Conservation (phyloP, 768 basidiomycete genomes). For the Russula foetens region DNA sequence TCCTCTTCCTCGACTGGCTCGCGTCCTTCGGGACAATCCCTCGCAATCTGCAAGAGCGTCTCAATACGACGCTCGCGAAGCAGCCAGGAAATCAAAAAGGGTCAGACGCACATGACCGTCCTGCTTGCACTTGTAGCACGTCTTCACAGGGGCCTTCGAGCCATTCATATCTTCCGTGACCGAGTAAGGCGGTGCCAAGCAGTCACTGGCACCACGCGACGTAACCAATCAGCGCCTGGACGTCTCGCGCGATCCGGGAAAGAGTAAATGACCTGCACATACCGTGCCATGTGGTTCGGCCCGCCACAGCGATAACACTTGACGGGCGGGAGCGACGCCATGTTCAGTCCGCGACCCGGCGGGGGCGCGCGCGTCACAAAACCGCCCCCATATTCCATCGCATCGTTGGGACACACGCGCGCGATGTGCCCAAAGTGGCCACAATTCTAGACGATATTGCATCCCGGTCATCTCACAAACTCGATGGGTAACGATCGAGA, state of each 20-base stretch:
- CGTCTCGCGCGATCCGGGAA: no score
- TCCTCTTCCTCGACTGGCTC: constrained; percentile 17
- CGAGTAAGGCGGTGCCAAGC: constrained; percentile 64
- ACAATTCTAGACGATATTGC: constrained; percentile 45
- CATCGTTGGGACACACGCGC: constrained; percentile 55
- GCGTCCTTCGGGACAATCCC: constrained; percentile 29
- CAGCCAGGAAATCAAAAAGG: neutral
- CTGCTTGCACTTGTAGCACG: constrained; percentile 83
- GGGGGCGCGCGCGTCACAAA: constrained; percentile 66
- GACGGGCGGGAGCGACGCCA: constrained; percentile 68
- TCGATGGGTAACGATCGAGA: neutral
- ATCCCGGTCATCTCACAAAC: neutral
- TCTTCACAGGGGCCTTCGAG: constrained; percentile 53
- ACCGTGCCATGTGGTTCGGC: constrained; percentile 83
- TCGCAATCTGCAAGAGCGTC: constrained; percentile 24
- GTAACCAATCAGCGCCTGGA: no score
- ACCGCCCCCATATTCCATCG: constrained; percentile 27
- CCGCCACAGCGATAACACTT: constrained; percentile 89
- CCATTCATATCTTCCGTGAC: constrained; percentile 35
- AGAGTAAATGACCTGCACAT: constrained; percentile 3
- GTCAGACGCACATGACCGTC: constrained; percentile 68
- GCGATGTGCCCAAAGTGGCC: constrained; percentile 81
- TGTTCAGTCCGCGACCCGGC: constrained; percentile 67
- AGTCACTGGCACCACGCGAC: constrained; percentile 46
- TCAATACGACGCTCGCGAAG: neutral